These are phyloP conservation scores for Cladosporium cucumerinum DNA, from an alignment of 2,329 filamentous ascomycete genomes.

Conservation along the genomic window DNA sequence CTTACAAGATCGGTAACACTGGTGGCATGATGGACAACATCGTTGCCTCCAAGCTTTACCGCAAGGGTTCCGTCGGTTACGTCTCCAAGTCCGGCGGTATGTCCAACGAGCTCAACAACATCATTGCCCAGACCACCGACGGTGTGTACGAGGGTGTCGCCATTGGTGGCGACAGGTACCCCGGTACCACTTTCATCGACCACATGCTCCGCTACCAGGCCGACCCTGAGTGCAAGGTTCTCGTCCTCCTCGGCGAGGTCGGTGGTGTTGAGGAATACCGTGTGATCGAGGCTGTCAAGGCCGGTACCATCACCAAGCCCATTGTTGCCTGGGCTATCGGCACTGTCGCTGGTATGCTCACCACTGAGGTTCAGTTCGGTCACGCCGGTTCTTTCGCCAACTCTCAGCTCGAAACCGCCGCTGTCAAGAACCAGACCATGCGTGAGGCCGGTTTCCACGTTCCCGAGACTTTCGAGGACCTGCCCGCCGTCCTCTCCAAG, in stretches of 20 bases:
- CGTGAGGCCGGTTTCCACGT: slow-evolving; percentile 90
- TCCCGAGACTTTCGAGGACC: slow-evolving; percentile 93
- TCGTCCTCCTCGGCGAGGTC: slow-evolving; percentile 93
- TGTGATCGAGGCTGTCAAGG: slow-evolving; percentile 96
- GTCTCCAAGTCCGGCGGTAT: slow-evolving; percentile 99
- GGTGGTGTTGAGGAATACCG: slow-evolving; percentile 99
- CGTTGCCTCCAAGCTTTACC: slow-evolving; percentile 99
- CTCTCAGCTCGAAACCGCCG: slow-evolving; percentile 96
- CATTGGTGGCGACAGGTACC: slow-evolving; percentile 98
- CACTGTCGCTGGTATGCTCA: slow-evolving; percentile 99
- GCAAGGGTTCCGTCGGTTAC: slow-evolving; percentile 96
- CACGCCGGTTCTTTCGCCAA: slow-evolving; percentile 99
- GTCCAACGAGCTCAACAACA: slow-evolving; percentile 99
- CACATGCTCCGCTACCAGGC: slow-evolving; percentile 94
- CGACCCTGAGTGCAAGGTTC: slow-evolving; percentile 96
- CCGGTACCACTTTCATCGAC: slow-evolving; percentile 98
- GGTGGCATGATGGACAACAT: slow-evolving; percentile 99
- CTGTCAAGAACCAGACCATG: slow-evolving; percentile 96
- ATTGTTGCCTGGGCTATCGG: slow-evolving; percentile 99
- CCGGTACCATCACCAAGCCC: slow-evolving; percentile 92
- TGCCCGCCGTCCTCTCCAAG: slow-evolving; percentile 69
- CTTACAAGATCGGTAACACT: slow-evolving; percentile 99
- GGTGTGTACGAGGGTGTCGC: slow-evolving; percentile 99
- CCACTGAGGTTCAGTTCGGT: slow-evolving; percentile 99
- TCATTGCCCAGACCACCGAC: slow-evolving; percentile 91